phyloP scores from a whole-genome alignment of 2,329 filamentous ascomycete species.

The Trichoderma sp. region DNA sequence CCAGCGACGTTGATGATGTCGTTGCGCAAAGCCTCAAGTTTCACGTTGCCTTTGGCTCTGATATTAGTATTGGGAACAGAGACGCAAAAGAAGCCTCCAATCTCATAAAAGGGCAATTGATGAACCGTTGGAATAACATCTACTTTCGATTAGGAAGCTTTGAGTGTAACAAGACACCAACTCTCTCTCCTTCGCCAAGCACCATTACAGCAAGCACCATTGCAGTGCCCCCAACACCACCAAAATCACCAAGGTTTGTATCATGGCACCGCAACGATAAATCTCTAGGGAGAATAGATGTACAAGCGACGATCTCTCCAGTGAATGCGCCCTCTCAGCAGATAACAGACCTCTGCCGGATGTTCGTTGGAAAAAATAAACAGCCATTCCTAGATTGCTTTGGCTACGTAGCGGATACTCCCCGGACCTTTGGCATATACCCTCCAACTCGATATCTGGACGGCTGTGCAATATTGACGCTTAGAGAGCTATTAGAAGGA shows the following conservation, averaged over 20 bases:
- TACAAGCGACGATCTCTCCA: neutral
- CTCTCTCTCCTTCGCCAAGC: too few relatives aligned
- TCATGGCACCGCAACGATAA: too few relatives aligned
- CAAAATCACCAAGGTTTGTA: too few relatives aligned
- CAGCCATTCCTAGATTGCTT: neutral
- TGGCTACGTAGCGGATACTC: neutral
- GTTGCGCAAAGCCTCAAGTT: neutral
- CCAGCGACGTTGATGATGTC: neutral
- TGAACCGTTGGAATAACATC: neutral
- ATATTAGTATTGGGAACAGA: too few relatives aligned
- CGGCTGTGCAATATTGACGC: neutral
- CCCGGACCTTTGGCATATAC: neutral
- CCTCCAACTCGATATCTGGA: neutral
- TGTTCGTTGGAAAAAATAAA: neutral
- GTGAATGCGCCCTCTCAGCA: neutral
- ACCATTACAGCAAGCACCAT: too few relatives aligned
- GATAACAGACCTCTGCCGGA: neutral
- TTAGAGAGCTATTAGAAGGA: neutral
- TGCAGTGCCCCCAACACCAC: too few relatives aligned
- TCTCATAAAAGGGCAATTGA: neutral
- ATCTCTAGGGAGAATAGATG: too few relatives aligned
- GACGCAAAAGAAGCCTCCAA: too few relatives aligned
- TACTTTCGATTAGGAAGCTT: neutral
- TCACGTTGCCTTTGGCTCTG: neutral
- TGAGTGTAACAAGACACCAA: too few relatives aligned